Evolutionary conservation across 2,329 filamentous ascomycete genomes (phyloP), one percentile per base, ranked within the genome.

Genomic region (Fusarium tupiense): DNA sequence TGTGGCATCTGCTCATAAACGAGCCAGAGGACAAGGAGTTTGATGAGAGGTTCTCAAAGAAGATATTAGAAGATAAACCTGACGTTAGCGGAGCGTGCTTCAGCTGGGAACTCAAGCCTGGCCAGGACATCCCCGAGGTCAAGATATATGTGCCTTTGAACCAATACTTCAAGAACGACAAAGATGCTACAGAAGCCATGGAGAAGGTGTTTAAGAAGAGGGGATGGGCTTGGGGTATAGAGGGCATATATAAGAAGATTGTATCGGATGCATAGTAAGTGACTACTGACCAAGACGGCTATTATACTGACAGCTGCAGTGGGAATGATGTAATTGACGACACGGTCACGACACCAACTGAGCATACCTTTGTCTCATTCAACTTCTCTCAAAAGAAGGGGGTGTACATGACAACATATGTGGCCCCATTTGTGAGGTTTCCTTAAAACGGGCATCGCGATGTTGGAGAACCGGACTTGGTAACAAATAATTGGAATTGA

Each of bases 111-210:
- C 64, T 80, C 19, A 69, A 71, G 63, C 74, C 77, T 14, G 73
- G 76, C 4, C 63, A 75, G 16, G 61, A 53, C 16, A 67, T 70
- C 22, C 78, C 78, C 29, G 72, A 75, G 22, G 76, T 77, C 26
- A 80, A 78, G 69, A 64, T 74, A 9, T 80, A 80, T 62, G 74
- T 80, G 2, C 78, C 78, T n/a, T 37, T 78, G 38, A 73, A 71
- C n/a, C 76, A 79, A 40, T 79, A 74, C n/a, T 67, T 59, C 24
- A 54, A 54, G 41, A 74, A 54, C 19, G 69, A 75, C 20, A 72
- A 62, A 8, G 49, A 57, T 19, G 61, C 63, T 40, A 33, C 31
- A 3, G 68, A 67, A 38, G 69, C 59, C 10, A 40, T 67, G 38
- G 68, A 73, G 37, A 69, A 67, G 43, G 52, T 67, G 1, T 75